Evolutionary conservation across 805 yeast species (phyloP).

Genomic region (Starmerella sp.): DNA sequence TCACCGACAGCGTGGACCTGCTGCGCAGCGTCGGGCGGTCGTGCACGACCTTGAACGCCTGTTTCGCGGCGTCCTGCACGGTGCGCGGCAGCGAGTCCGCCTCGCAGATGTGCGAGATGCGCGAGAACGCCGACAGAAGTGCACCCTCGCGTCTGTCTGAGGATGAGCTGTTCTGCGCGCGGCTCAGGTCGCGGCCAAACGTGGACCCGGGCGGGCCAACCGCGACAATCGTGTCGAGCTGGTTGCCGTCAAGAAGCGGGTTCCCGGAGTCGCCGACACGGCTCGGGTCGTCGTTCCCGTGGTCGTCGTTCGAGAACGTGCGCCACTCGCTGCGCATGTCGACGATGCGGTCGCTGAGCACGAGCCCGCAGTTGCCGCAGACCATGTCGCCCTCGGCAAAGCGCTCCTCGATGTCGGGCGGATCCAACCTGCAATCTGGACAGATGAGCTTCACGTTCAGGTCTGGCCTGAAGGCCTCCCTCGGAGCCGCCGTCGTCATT

Average conservation of each 20-base stretch:
- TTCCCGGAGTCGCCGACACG: slow-evolving; percentile 98
- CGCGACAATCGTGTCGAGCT: slow-evolving; percentile 84
- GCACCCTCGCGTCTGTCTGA: slow-evolving; percentile 84
- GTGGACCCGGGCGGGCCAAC: slow-evolving; percentile 75
- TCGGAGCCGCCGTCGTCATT: slow-evolving; percentile 6
- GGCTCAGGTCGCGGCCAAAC: slow-evolving; percentile 75
- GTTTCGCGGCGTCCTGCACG: slow-evolving; percentile 95
- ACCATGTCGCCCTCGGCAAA: slow-evolving; percentile 97
- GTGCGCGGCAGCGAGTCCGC: slow-evolving; percentile 89
- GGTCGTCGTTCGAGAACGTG: slow-evolving; percentile 94
- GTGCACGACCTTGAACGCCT: slow-evolving; percentile 81
- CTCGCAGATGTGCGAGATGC: slow-evolving; percentile 91
- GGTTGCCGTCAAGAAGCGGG: slow-evolving; percentile 82
- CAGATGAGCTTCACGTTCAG: slow-evolving; percentile 81
- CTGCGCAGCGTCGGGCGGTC: slow-evolving; percentile 81
- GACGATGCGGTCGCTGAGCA: slow-evolving; percentile 79
- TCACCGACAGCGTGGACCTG: slow-evolving; percentile 81
- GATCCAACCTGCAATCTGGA: slow-evolving; percentile 91
- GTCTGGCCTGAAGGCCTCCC: slow-evolving; percentile 30
- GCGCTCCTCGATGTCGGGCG: slow-evolving; percentile 89
- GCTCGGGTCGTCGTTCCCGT: slow-evolving; percentile 94
- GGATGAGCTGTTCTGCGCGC: slow-evolving; percentile 77
- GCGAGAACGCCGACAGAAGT: slow-evolving; percentile 76
- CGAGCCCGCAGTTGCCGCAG: slow-evolving; percentile 95
- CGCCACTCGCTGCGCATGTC: slow-evolving; percentile 98